Conservation (phyloP, 768 basidiomycete genomes). For the Leccinum obscurum region DNA sequence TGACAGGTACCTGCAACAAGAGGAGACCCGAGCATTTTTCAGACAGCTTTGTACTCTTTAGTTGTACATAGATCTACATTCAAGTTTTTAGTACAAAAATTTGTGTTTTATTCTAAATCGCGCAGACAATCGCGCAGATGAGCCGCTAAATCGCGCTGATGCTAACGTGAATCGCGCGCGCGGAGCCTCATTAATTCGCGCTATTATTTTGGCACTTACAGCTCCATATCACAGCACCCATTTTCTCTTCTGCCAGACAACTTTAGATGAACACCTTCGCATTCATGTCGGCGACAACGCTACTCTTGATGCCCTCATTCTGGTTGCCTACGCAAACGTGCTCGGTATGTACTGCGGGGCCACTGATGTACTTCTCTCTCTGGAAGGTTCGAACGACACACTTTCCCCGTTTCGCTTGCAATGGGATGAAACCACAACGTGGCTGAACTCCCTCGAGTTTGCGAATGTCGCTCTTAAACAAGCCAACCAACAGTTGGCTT, state of each 20-base stretch:
- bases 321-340: constrained; percentile 23
- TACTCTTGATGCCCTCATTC: constrained; percentile 12
- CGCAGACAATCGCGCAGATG: no score
- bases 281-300: background rate
- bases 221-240: background rate
- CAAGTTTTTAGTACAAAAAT: no score
- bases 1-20: no score
- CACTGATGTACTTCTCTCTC: constrained; percentile 23
- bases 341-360: constrained; percentile 26
- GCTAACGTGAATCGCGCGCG: no score
- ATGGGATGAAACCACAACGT: constrained; percentile 22
- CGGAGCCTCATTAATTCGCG: no score
- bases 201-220: no score
- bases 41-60: no score
- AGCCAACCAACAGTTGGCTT: background rate
- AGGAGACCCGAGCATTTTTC: no score
- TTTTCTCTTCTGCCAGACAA: constrained; percentile 2
- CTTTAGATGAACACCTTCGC: constrained; percentile 5
- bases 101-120: no score
- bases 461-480: constrained; percentile 10
- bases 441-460: constrained; percentile 13
- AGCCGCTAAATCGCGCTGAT: no score
- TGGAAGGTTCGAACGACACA: constrained; percentile 5
- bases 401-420: constrained; percentile 13
- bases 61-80: no score